Evolutionary conservation across 2,329 filamentous ascomycete species (phyloP).

Genomic region (Apiospora kogelbergensis): DNA sequence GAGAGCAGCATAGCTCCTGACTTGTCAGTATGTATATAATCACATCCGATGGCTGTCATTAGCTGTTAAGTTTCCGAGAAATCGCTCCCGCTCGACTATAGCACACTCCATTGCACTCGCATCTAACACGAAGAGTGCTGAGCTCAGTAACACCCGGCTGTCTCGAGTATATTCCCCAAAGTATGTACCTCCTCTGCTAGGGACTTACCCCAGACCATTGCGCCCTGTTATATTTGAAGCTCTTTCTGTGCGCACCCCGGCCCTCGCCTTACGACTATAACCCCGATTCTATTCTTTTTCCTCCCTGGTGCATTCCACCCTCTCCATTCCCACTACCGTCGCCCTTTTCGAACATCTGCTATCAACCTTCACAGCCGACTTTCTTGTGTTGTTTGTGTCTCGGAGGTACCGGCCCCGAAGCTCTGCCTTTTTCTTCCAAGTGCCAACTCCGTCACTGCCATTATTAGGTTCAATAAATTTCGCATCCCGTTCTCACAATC

Average conservation of each 20-base stretch:
- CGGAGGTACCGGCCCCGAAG: background rate
- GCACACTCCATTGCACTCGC: background rate
- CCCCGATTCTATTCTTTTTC: background rate
- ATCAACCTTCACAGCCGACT: background rate
- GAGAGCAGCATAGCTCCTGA: background rate
- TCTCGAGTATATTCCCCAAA: background rate
- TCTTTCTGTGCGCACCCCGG: background rate
- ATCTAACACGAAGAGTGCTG: background rate
- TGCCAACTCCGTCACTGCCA: background rate
- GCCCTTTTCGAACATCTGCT: background rate
- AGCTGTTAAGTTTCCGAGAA: no score
- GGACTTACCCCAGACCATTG: background rate
- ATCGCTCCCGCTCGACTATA: background rate
- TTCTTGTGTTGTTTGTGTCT: background rate
- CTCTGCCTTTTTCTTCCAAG: background rate
- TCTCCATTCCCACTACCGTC: background rate
- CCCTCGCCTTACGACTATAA: background rate
- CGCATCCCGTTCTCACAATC: background rate
- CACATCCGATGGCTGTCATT: no score
- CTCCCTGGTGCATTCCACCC: background rate
- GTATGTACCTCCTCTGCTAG: background rate
- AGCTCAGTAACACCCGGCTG: background rate
- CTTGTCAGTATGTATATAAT: background rate
- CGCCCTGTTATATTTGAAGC: background rate
- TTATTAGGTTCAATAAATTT: background rate